Conservation (phyloP, 768 basidiomycete species). For the Trametes cingulata region DNA sequence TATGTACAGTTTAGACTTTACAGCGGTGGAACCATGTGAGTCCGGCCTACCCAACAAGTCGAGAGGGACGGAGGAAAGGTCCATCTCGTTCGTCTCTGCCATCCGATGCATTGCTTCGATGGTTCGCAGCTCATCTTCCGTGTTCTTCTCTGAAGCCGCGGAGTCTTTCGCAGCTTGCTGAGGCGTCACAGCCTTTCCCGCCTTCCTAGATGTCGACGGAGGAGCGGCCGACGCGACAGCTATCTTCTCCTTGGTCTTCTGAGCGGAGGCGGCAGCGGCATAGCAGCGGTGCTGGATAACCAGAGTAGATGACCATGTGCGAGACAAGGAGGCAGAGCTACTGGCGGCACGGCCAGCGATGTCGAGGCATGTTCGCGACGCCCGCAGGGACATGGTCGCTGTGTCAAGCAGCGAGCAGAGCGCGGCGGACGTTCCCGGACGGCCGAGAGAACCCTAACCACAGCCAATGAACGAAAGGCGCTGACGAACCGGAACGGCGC, state of each 20-base stretch:
- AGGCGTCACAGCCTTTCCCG: background rate
- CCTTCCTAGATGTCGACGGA: constrained; percentile 2
- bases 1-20: background rate
- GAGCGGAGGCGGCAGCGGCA: constrained; percentile 3
- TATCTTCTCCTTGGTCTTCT: constrained; percentile 10
- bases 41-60: constrained; percentile 11
- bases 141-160: background rate
- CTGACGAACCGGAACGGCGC: constrained; percentile 17
- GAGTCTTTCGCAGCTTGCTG: constrained; percentile 1
- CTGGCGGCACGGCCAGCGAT: constrained; percentile 1
- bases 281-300: constrained; percentile 18
- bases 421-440: constrained; percentile 2
- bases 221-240: constrained; percentile 8
- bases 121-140: constrained; percentile 16
- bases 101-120: constrained; percentile 17
- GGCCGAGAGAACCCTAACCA: background rate
- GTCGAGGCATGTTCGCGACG: constrained; percentile 20
- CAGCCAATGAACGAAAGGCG: constrained; percentile 7
- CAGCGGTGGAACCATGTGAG: background rate
- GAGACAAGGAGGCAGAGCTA: constrained; percentile 1
- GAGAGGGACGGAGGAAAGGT: constrained; percentile 6
- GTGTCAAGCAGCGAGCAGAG: constrained; percentile 10
- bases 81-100: constrained; percentile 11
- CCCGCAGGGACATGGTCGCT: constrained; percentile 16
- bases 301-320: constrained; percentile 13